These are phyloP conservation scores for Dryas drummondii DNA, from an alignment of 306 rosid genomes.

Conservation along the genomic window DNA sequence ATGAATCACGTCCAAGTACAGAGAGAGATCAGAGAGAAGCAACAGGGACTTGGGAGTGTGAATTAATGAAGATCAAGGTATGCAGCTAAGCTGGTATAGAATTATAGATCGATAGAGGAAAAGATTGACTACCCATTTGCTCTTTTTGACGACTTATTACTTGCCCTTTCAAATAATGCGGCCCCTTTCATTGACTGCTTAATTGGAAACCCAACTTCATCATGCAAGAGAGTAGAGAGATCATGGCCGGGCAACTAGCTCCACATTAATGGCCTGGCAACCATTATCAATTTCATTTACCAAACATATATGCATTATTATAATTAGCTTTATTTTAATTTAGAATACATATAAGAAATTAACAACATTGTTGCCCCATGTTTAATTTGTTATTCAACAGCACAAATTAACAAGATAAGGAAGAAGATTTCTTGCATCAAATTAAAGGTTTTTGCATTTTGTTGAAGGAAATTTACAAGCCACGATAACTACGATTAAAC, in stretches of 20 bases:
- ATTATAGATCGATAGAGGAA: not conserved
- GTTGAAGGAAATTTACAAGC: too few species aligned
- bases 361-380: too few species aligned
- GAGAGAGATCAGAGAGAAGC: not conserved
- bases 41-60: not conserved
- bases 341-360: too few species aligned
- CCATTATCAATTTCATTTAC: not conserved
- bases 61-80: not conserved
- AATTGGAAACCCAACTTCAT: not conserved
- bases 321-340: too few species aligned
- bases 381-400: too few species aligned
- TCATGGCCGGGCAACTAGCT: not conserved
- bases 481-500: too few species aligned
- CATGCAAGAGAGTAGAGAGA: not conserved
- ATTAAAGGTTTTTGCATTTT: too few species aligned
- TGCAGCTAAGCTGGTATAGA: not conserved
- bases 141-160: conserved; percentile 10
- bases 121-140: conserved; percentile 14
- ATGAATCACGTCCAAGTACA: conserved; percentile 23
- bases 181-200: conserved; percentile 21
- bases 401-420: too few species aligned
- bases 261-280: not conserved
- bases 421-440: too few species aligned
- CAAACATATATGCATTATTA: too few species aligned
- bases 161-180: conserved; percentile 27